Conservation (phyloP, 345 rosid species). For the Citrus australasica region DNA sequence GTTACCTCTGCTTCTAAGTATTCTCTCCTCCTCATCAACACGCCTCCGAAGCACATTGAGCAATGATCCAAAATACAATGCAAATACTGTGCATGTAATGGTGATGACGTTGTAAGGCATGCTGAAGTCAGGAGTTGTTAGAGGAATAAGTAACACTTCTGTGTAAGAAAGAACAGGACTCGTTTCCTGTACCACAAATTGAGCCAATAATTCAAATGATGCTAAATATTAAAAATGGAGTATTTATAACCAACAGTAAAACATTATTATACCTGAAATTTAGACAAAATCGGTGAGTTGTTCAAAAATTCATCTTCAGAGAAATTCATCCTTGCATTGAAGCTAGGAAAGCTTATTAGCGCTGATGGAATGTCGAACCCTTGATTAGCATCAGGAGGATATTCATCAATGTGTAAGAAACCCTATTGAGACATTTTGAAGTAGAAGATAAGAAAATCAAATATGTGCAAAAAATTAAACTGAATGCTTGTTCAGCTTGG, state of each 20-base stretch:
- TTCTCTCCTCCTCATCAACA: constrained; percentile 74
- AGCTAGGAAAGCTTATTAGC: constrained; percentile 64
- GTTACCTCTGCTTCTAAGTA: constrained; percentile 65
- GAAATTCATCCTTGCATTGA: constrained; percentile 47
- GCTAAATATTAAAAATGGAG: background rate
- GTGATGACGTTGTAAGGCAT: constrained; percentile 99
- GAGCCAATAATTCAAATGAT: constrained; percentile 12
- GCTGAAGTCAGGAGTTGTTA: constrained; percentile 98
- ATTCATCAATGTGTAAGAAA: constrained; percentile 88
- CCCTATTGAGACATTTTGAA: constrained; percentile 45
- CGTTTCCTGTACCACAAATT: constrained; percentile 53
- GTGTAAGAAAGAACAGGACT: constrained; percentile 67
- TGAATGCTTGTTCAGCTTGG: constrained; percentile 5
- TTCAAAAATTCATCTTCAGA: constrained; percentile 26
- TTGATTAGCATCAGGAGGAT: constrained; percentile 98
- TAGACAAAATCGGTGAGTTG: constrained; percentile 50
- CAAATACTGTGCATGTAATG: constrained; percentile 85
- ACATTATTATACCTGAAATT: constrained; percentile 51
- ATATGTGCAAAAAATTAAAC: background rate
- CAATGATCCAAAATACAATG: constrained; percentile 85
- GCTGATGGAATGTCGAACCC: constrained; percentile 99
- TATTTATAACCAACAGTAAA: background rate
- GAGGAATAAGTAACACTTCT: constrained; percentile 84
- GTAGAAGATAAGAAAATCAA: constrained; percentile 26
- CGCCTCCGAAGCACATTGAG: constrained; percentile 80